Percentiles rank a stretch among this genome's conserved stretches.
Evolutionary conservation across 2,329 filamentous ascomycete species (phyloP).

Genomic region (Penicillium brevicompactum): DNA sequence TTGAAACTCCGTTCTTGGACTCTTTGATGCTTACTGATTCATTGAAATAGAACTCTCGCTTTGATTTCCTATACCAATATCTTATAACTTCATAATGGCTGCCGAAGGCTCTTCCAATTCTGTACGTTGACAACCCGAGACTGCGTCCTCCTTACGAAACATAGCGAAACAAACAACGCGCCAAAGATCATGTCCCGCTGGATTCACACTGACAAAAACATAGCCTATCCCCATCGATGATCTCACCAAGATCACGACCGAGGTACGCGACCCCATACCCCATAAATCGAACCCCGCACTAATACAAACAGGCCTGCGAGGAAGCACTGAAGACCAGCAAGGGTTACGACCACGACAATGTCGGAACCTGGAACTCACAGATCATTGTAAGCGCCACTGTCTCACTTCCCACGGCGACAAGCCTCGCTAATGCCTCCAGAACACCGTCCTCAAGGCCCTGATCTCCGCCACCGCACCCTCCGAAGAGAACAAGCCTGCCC

Average conservation of each 20-base stretch:
- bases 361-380: constrained; percentile 82
- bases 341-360: constrained; percentile 84
- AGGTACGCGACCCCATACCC: constrained; percentile 58
- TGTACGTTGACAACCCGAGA: constrained; percentile 24
- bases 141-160: background rate
- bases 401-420: too few species aligned
- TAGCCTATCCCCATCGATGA: constrained; percentile 76
- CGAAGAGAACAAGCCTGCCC: constrained; percentile 46
- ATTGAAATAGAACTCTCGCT: background rate
- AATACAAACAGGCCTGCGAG: constrained; percentile 71
- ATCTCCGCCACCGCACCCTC: constrained; percentile 45
- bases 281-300: constrained; percentile 2
- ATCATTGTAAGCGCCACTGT: constrained; percentile 74
- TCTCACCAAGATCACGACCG: constrained; percentile 81
- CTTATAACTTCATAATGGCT: constrained; percentile 30
- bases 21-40: background rate
- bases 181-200: background rate
- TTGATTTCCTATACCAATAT: background rate
- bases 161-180: background rate
- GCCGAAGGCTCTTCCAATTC: constrained; percentile 30
- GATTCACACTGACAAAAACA: constrained; percentile 6
- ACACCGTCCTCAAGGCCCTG: constrained; percentile 44
- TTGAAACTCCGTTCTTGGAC: background rate
- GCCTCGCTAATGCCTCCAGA: constrained; percentile 26
- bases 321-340: constrained; percentile 72